Conservation (phyloP, 2,329 filamentous ascomycete species). For the Acrodontium crateriforme region DNA sequence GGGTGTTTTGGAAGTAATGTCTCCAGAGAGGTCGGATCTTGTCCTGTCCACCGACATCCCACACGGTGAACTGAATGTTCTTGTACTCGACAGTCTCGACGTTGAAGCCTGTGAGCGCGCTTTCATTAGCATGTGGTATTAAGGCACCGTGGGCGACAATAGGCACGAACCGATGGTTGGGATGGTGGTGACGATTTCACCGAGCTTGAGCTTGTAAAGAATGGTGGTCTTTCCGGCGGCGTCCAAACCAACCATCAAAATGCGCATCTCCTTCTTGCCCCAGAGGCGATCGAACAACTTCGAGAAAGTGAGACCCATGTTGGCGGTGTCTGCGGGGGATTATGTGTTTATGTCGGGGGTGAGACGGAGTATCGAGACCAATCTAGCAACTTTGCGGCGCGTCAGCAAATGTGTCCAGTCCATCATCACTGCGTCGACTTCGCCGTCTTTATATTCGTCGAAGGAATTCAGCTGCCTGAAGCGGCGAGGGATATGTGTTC, state of each 20-base stretch:
- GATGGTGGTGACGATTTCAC: constrained; percentile 95
- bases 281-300: constrained; percentile 99
- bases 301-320: constrained; percentile 84
- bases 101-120: constrained; percentile 68
- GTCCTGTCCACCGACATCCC: constrained; percentile 97
- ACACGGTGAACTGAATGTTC: constrained; percentile 99
- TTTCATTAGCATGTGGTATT: too few species aligned
- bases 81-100: constrained; percentile 98
- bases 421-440: too few species aligned
- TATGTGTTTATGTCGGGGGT: too few species aligned
- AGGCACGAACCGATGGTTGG: constrained; percentile 62
- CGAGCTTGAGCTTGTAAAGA: constrained; percentile 96
- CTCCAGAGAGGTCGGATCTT: constrained; percentile 96
- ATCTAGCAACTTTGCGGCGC: too few species aligned
- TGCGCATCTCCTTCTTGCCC: constrained; percentile 96
- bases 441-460: too few species aligned
- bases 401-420: too few species aligned
- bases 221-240: constrained; percentile 98
- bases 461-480: too few species aligned
- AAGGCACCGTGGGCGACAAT: neutral
- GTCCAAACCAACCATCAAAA: constrained; percentile 95
- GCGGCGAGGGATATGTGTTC: too few species aligned
- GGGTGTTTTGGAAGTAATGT: constrained; percentile 92
- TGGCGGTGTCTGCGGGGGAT: too few species aligned
- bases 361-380: too few species aligned